Evolutionary conservation across 2,329 filamentous ascomycete species (phyloP), one percentile per base, ranked within the genome.

Genomic region (Lachnellula occidentalis): DNA sequence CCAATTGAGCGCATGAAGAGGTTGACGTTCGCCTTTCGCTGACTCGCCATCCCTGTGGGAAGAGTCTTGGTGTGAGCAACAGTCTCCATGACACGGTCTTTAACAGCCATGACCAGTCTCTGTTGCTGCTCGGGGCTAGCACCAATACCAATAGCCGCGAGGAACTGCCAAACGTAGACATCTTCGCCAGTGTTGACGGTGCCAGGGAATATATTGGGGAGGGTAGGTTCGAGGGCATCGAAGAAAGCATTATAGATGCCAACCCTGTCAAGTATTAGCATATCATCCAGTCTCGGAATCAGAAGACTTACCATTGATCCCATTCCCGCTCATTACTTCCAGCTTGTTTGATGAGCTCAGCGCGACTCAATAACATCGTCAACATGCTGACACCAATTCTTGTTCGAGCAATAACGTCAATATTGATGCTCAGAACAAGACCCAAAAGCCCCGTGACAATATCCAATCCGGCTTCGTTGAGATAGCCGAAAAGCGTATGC

Each of bases 1-100:
- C 94, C 94, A 72, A 99, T 96, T 53, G 92, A 94, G 67, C 91
- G 87, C 92, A 99, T 96, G 72, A 99, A 99, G 53, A 99, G 76
- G 70, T 99, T 99, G 63, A 99, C 94, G 68, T 96, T 96, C 55
- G 87, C 86, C 55, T 96, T 77, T 56, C 92, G 86, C 69, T 90
- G 85, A 57, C 84, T 84, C 12, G 88, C 86, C 84, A 97, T 90
- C 54, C 94, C 88, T 15, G 86, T 80, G 17, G 94, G 92, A 34
- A 99, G 78, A 1, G 90, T 92, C 78, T 96, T 96, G 66, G 90
- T 87, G 50, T 95, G 83, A 31, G 81, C 78, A 11, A 99, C 90
- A 0, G 94, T 97, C 69, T 96, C 92, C 82, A 97, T 95, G 56
- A 99, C 94, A 51, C 92, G 87, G 67, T 99, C 94, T 81, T 97